Percentiles rank a stretch among this genome's conserved stretches.
Conservation (phyloP, 1,284 basidiomycete species). For the Microstroma glucosiphilum region DNA sequence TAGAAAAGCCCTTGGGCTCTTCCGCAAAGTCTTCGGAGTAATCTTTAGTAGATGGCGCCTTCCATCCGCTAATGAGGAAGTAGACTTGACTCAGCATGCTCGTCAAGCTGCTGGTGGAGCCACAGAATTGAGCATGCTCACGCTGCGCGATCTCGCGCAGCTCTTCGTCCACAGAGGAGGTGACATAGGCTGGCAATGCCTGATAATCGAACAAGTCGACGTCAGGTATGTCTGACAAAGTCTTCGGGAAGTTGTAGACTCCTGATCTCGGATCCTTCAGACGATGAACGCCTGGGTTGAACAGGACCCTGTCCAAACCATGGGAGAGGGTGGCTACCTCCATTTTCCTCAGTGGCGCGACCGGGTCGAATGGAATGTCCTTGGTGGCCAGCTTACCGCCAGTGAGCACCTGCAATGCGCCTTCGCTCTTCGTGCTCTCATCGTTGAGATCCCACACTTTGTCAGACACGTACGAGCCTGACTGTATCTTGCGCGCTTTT, state of each 20-base stretch:
- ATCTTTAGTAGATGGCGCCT: conserved; percentile 41
- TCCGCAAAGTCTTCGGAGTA: conserved; percentile 56
- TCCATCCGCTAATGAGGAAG: conserved; percentile 56
- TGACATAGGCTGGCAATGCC: conserved; percentile 69
- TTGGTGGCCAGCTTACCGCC: conserved; percentile 9
- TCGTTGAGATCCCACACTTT: not conserved
- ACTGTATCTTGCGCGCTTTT: not conserved
- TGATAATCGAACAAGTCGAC: conserved; percentile 87
- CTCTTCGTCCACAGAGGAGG: conserved; percentile 72
- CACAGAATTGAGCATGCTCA: conserved; percentile 64
- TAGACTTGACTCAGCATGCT: conserved; percentile 81
- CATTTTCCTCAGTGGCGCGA: conserved; percentile 44
- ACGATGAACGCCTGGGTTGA: conserved; percentile 77
- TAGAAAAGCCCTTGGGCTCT: conserved; percentile 66
- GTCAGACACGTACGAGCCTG: not conserved
- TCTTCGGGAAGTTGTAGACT: conserved; percentile 77
- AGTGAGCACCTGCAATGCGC: not conserved
- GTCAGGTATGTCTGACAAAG: conserved; percentile 66
- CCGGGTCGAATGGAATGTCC: conserved; percentile 11
- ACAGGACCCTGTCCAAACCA: conserved; percentile 62
- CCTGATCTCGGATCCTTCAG: conserved; percentile 76
- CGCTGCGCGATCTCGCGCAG: conserved; percentile 62
- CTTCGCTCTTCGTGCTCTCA: not conserved
- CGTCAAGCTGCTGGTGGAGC: conserved; percentile 87
- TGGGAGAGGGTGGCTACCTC: conserved; percentile 66